Evolutionary conservation across 257 asterid species (phyloP), one percentile per base, ranked within the genome.

Genomic region (Plectranthus barbatus): DNA sequence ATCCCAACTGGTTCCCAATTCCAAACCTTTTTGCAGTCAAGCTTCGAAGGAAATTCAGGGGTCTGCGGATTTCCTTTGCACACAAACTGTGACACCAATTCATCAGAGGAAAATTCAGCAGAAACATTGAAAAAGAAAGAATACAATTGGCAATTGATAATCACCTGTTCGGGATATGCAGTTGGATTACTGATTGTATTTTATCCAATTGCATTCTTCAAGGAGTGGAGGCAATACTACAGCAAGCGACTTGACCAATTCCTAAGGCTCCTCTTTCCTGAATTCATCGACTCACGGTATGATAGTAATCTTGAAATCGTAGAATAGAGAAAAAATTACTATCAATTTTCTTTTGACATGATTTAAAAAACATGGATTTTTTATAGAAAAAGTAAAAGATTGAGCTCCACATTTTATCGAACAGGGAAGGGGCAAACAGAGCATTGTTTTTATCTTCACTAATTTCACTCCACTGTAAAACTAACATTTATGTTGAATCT

Each of bases 31-130:
- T 6, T n/a, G n/a, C 61, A 0, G 1, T 29, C 9, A 3, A 75
- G 74, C 63, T 77, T 10, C 31, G 23, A 3, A 3, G 84, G 84
- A 56, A 80, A 80, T 18, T 0, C 17, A 3, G 64, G 62, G 24
- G 13, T 83, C 0, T 79, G 84, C 4, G 84, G 82, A n/a, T 18
- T 44, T n/a, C 86, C 77, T 40, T 19, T 62, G 69, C 26, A 19
- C 53, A 42, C 0, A 12, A 64, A 21, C 12, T 80, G 83, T 14
- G 20, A 66, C 4, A 13, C n/a, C 10, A 10, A 45, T 2, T 12
- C 47, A 13, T 6, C 40, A 6, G 24, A 2, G 14, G 45, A 5
- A 15, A 33, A 17, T 55, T 15, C 45, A 15, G 29, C 46, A 33
- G 45, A 0, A 55, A 5, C 15, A n/a, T 33, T 9, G 46, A 55